Base-by-base conservation (phyloP, 116 monocot genomes). In the Trichopus zeylanicus region DNA sequence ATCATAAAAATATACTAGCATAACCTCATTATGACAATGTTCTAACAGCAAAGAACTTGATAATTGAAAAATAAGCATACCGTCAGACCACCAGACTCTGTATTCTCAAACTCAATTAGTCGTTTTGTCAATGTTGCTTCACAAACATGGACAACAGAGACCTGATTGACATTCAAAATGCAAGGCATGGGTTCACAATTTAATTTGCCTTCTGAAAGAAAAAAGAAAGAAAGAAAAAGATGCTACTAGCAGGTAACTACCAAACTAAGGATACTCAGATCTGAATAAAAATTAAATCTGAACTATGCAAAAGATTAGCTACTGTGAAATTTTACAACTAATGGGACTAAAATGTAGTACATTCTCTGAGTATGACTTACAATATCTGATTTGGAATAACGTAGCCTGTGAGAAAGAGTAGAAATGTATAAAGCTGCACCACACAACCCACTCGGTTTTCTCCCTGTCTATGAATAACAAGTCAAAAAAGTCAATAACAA, bases 361-460 rank as follows among this genome's bases (percentile, higher is more conserved):
- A n/a, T n/a, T n/a, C n/a, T n/a, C n/a, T n/a, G n/a, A n/a, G n/a
- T 42, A n/a, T 42, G 4, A 82, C 78, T 82, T 76, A 95, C 95
- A 71, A 95, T 68, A 73, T 86, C 89, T 60, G 86, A 81, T 70
- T 95, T 95, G 7, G 90, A 76, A 69, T 74, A 86, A 47, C 64
- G 74, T 30, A 78, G 65, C 4, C 90, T 86, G 56, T 95, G 86
- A 72, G 95, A 89, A 62, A 86, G 95, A 64, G 74, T 84, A 59
- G 95, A 61, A 59, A 95, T 89, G 64, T 95, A 95, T 46, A 95
- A 60, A 49, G 95, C 95, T 48, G 95, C 95, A 52, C 95, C 95
- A 70, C 95, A 95, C 61, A 95, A 66, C 27, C 95, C 95, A 77
- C 90, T 95, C 15, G 95, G 95, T 70, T 95, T 89, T 60, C 90